Percentiles rank a stretch among this genome's conserved stretches.
These are phyloP conservation scores for Reutealis trisperma DNA, from an alignment of 345 rosid genomes.

Conservation along the genomic window DNA sequence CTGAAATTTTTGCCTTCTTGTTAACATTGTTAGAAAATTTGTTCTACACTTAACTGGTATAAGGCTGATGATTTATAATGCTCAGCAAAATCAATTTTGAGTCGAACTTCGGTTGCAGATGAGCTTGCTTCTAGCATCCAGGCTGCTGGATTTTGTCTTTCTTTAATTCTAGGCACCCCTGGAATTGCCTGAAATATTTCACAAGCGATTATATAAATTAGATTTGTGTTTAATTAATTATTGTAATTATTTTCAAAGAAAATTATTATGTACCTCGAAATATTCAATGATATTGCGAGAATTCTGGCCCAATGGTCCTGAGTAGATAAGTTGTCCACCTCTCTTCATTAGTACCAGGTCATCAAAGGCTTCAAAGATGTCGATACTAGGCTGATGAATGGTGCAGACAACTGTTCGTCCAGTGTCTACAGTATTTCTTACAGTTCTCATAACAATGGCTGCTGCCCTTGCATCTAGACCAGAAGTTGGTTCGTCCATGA, in stretches of 20 bases:
- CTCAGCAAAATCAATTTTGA: slow-evolving; percentile 21
- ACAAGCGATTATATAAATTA: neutral
- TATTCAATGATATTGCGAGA: slow-evolving; percentile 25
- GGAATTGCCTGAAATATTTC: slow-evolving; percentile 26
- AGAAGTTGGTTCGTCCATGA: slow-evolving; percentile 16
- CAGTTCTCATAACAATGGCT: slow-evolving; percentile 22
- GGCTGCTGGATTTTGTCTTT: slow-evolving; percentile 23
- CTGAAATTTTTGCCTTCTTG: neutral
- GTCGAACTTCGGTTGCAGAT: slow-evolving; percentile 13
- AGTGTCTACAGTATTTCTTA: slow-evolving; percentile 17
- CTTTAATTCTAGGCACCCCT: slow-evolving; percentile 22
- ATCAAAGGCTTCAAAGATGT: slow-evolving; percentile 16
- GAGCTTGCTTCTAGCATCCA: slow-evolving; percentile 38
- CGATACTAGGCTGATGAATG: slow-evolving; percentile 14
- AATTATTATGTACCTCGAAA: slow-evolving; percentile 20
- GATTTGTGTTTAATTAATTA: too few relatives aligned
- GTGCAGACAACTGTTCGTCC: slow-evolving; percentile 23
- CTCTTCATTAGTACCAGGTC: slow-evolving; percentile 15
- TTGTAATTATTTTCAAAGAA: neutral
- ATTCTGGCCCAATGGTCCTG: slow-evolving; percentile 11
- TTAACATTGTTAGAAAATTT: neutral
- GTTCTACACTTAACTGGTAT: slow-evolving; percentile 8
- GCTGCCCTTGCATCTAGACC: slow-evolving; percentile 19
- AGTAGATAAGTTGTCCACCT: slow-evolving; percentile 13
- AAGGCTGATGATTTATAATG: slow-evolving; percentile 21